phyloP scores from a whole-genome alignment of 1,284 basidiomycete species.

The Leccinum pachyderme region DNA sequence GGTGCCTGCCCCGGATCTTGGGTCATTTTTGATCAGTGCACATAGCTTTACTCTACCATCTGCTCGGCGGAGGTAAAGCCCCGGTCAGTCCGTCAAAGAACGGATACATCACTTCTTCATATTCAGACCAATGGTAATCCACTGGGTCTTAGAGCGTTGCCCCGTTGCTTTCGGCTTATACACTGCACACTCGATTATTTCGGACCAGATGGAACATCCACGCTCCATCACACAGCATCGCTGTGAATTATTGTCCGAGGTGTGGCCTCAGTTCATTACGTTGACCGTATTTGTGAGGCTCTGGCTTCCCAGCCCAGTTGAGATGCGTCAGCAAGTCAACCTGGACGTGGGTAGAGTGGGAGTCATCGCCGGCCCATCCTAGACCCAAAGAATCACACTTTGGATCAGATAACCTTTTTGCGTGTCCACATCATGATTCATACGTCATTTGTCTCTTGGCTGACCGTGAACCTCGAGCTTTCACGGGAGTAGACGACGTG shows the following conservation, averaged over 20 bases:
- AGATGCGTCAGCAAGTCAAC: slow-evolving; percentile 12
- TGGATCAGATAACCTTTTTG: slow-evolving; percentile 11
- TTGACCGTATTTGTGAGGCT: slow-evolving; percentile 3
- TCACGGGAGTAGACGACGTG: not conserved
- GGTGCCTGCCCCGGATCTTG: not conserved
- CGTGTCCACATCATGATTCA: not conserved
- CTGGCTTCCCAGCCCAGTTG: not conserved
- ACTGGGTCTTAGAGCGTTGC: not conserved
- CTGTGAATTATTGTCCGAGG: not conserved
- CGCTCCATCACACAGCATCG: not conserved
- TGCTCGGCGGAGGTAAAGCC: slow-evolving; percentile 2
- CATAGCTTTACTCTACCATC: not conserved
- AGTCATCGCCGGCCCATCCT: not conserved
- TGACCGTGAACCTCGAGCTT: not conserved
- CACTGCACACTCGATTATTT: not conserved
- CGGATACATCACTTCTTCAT: not conserved
- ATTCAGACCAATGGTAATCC: not conserved
- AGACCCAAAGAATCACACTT: not conserved
- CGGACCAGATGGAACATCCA: not conserved
- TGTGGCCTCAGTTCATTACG: slow-evolving; percentile 13
- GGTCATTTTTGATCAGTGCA: not conserved
- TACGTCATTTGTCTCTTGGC: slow-evolving; percentile 8
- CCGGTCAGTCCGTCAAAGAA: not conserved
- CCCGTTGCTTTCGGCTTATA: slow-evolving; percentile 2
- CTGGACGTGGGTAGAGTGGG: slow-evolving; percentile 3